Evolutionary conservation across 2,329 filamentous ascomycete species (phyloP).

Genomic region (Phyllosticta paracitricarpa): DNA sequence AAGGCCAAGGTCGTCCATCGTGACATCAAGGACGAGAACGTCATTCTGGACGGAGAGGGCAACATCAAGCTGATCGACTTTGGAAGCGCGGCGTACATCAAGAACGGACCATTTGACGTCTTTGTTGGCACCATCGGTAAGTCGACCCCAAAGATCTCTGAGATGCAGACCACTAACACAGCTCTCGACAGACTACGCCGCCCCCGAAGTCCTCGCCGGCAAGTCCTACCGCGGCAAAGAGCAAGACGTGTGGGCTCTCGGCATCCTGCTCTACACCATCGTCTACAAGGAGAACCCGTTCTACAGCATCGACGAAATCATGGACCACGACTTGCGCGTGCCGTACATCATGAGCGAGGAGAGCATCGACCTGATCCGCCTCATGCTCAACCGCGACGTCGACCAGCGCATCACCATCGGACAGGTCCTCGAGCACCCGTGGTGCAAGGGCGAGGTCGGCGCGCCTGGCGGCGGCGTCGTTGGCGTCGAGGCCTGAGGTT

Average conservation of each 20-base stretch:
- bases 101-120: slow-evolving; percentile 95
- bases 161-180: not conserved
- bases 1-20: slow-evolving; percentile 89
- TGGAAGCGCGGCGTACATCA: slow-evolving; percentile 95
- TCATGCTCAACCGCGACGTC: slow-evolving; percentile 89
- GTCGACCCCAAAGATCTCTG: slow-evolving; percentile 19
- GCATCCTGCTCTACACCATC: slow-evolving; percentile 95
- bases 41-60: slow-evolving; percentile 89
- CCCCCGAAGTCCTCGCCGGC: slow-evolving; percentile 92
- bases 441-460: slow-evolving; percentile 42
- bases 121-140: slow-evolving; percentile 97
- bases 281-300: slow-evolving; percentile 99
- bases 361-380: slow-evolving; percentile 81
- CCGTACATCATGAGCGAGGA: slow-evolving; percentile 83
- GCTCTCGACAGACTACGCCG: slow-evolving; percentile 69
- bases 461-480: too few species aligned
- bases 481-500: not conserved
- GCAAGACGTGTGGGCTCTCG: slow-evolving; percentile 96
- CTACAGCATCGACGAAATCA: slow-evolving; percentile 98
- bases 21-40: slow-evolving; percentile 98
- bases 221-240: slow-evolving; percentile 89
- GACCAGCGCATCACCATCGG: slow-evolving; percentile 74
- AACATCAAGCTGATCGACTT: slow-evolving; percentile 97
- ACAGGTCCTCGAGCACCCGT: slow-evolving; percentile 81
- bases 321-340: slow-evolving; percentile 88